Evolutionary conservation across 805 yeast species (phyloP), one percentile per base, ranked within the genome.

Genomic region (Ogataea thermomethanolica): DNA sequence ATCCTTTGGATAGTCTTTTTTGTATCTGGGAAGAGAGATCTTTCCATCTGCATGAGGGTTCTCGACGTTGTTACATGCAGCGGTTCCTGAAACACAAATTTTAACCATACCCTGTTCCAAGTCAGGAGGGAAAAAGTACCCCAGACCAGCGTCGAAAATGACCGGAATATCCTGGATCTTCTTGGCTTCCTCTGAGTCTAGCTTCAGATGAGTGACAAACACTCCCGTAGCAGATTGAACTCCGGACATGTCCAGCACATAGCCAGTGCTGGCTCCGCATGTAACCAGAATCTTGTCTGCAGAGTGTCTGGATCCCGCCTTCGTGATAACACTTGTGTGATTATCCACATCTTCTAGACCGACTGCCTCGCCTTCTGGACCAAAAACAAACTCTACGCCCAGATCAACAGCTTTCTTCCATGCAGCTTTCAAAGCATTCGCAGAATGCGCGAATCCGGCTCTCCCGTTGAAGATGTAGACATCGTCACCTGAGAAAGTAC

Each of bases 71-170:
- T 50, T 43, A n/a, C 45, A 39, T 9, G 67, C 59, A 25, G 69
- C 71, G 10, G 59, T 47, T 33, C 58, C 65, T 3, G 65, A 62
- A 21, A 67, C 46, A 4, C 71, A 71, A 29, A 73, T 56, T 45
- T 73, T 73, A 43, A 66, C 14, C 14, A 58, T 39, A 10, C 46
- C 57, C 0, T 65, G 62, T 2, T 58, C 63, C 8, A 55, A 51
- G 47, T 72, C 76, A 11, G 78, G 78, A 5, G 76, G 75, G 56
- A 73, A 73, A 46, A 69, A 69, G 45, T 71, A 73, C 1, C 78
- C 77, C 48, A 58, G 46, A 28, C 66, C 71, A 1, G 73, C 61
- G 44, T 69, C 67, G 49, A 72, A 71, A 6, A 73, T 59, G 13
- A 73, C 59, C 8, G 78, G 76, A 12, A 69, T 62, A 30, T 60